phyloP scores from a whole-genome alignment of 2,329 filamentous ascomycete genomes.

The Herpotrichia juniperi region DNA sequence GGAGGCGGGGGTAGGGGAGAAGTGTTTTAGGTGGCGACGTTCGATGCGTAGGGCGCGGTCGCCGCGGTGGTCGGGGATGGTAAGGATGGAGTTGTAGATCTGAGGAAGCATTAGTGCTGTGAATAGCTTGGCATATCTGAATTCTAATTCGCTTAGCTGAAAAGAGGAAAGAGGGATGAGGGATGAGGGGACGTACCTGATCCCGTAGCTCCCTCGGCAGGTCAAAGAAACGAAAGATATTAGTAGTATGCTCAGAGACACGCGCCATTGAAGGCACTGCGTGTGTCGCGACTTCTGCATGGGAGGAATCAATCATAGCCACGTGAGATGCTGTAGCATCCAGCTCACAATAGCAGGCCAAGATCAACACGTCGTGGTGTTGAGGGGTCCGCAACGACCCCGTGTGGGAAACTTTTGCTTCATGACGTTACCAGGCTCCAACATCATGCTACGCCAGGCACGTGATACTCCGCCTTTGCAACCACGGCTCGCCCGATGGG shows the following conservation, averaged over 20 bases:
- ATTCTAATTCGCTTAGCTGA: not conserved
- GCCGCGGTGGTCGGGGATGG: slow-evolving; percentile 30
- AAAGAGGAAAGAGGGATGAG: not conserved
- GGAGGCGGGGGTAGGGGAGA: slow-evolving; percentile 34
- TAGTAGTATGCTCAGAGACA: not conserved
- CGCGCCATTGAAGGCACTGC: not conserved
- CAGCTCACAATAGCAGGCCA: not conserved
- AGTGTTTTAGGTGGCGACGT: slow-evolving; percentile 40
- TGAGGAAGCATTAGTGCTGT: slow-evolving; percentile 11
- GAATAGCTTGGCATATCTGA: not conserved
- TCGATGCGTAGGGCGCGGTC: slow-evolving; percentile 39
- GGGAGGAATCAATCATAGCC: not conserved
- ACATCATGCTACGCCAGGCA: not conserved
- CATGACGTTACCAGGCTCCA: too few species aligned
- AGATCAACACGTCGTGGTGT: not conserved
- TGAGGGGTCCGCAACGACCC: not conserved
- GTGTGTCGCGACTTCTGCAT: slow-evolving; percentile 8
- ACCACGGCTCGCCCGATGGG: not conserved
- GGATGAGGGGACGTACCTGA: slow-evolving; percentile 24
- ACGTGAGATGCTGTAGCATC: not conserved
- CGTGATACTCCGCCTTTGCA: not conserved
- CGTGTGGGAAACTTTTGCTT: too few species aligned
- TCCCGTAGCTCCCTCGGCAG: slow-evolving; percentile 47
- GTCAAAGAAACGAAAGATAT: slow-evolving; percentile 34
- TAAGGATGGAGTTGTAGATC: slow-evolving; percentile 40